phyloP scores from a whole-genome alignment of 2,329 filamentous ascomycete species.

The Aspergillus calidoustus region DNA sequence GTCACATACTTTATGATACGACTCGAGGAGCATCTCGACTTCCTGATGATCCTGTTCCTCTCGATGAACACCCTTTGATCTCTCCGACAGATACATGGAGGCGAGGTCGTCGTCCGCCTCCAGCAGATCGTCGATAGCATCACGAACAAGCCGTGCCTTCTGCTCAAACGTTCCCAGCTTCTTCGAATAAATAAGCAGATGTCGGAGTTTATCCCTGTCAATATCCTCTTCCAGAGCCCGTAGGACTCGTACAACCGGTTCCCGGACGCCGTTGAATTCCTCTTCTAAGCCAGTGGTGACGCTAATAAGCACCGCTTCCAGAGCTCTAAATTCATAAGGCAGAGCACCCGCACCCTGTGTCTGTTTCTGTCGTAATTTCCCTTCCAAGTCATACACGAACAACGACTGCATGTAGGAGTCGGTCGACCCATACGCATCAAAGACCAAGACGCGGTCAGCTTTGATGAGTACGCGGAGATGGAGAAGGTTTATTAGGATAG shows the following conservation, averaged over 20 bases:
- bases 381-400: slow-evolving; percentile 97
- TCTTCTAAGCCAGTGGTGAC: slow-evolving; percentile 90
- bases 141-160: slow-evolving; percentile 89
- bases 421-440: slow-evolving; percentile 93
- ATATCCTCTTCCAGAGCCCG: slow-evolving; percentile 95
- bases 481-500: slow-evolving; percentile 94
- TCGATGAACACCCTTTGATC: slow-evolving; percentile 72
- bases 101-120: slow-evolving; percentile 96
- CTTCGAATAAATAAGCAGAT: slow-evolving; percentile 92
- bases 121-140: slow-evolving; percentile 91
- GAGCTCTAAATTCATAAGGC: slow-evolving; percentile 92
- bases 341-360: slow-evolving; percentile 61
- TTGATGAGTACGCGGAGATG: slow-evolving; percentile 96
- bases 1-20: slow-evolving; percentile 96
- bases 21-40: slow-evolving; percentile 94
- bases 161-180: slow-evolving; percentile 96
- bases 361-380: slow-evolving; percentile 83
- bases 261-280: slow-evolving; percentile 91
- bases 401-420: slow-evolving; percentile 94
- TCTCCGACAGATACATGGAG: slow-evolving; percentile 94
- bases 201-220: slow-evolving; percentile 87
- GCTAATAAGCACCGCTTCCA: slow-evolving; percentile 93
- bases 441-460: slow-evolving; percentile 89
- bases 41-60: slow-evolving; percentile 90
- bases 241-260: slow-evolving; percentile 87